These are phyloP conservation scores for Silybum marianum DNA, from an alignment of 129 eudicot species.

Conservation along the genomic window DNA sequence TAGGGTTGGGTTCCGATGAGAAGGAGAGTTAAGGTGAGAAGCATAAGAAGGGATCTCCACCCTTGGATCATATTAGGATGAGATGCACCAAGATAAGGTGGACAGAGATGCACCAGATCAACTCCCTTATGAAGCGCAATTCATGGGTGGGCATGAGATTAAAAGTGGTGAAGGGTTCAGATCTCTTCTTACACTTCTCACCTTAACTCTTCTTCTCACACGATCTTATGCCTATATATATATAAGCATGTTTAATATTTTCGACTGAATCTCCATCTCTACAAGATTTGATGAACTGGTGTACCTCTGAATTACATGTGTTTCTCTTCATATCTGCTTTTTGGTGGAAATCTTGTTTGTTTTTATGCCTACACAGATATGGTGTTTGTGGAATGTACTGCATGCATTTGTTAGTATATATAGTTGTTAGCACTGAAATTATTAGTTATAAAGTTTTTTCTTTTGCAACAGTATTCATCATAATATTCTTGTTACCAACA, in stretches of 20 bases:
- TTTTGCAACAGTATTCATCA: not conserved
- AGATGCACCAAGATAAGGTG: too few species aligned
- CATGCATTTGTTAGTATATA: not conserved
- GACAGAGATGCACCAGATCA: too few species aligned
- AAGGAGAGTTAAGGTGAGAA: too few species aligned
- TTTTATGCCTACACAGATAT: not conserved
- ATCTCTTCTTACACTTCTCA: too few species aligned
- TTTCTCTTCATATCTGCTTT: not conserved
- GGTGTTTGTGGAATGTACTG: not conserved
- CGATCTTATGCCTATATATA: too few species aligned
- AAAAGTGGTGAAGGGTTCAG: too few species aligned
- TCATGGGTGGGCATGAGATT: too few species aligned
- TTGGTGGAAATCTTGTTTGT: not conserved
- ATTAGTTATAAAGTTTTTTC: not conserved
- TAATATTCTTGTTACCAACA: conserved; percentile 7
- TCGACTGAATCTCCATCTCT: not conserved
- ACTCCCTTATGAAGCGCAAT: too few species aligned
- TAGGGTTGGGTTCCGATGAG: too few species aligned
- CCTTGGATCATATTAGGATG: too few species aligned
- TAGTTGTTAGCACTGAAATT: not conserved
- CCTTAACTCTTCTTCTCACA: too few species aligned
- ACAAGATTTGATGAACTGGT: not conserved
- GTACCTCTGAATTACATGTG: not conserved
- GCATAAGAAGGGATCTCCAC: too few species aligned
- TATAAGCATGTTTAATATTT: not conserved